Percentiles rank a stretch among this genome's conserved stretches.
Evolutionary conservation across 345 rosid genomes (phyloP).

Genomic region (Microcos paniculata): DNA sequence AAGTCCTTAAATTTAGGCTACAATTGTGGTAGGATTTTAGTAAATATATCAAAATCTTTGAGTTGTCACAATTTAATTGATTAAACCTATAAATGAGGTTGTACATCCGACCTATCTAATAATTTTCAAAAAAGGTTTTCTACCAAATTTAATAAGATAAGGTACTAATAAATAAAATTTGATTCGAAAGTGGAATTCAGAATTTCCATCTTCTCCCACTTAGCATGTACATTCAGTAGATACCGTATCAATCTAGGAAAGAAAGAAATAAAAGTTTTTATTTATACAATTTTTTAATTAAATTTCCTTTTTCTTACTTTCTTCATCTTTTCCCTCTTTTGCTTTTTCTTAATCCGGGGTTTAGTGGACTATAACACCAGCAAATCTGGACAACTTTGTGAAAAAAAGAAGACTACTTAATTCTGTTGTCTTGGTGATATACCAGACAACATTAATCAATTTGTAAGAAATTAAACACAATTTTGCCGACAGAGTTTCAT

Average conservation of each 20-base stretch:
- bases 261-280: not conserved
- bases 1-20: no score
- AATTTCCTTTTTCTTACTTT: not conserved
- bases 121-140: no score
- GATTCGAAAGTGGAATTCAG: not conserved
- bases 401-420: not conserved
- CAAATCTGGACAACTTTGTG: not conserved
- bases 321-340: no score
- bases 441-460: slow-evolving; percentile 9
- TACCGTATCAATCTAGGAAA: not conserved
- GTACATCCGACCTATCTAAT: no score
- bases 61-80: no score
- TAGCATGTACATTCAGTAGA: not conserved
- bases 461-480: not conserved
- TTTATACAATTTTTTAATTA: not conserved
- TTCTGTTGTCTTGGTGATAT: not conserved
- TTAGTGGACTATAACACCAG: not conserved
- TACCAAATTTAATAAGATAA: no score
- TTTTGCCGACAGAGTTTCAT: not conserved
- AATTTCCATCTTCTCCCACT: not conserved
- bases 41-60: no score
- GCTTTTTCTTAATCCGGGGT: no score
- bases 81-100: no score
- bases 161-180: not conserved
- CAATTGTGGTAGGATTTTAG: no score